These are phyloP conservation scores for Cornus controversa DNA, from an alignment of 148 eudicot genomes.

Conservation along the genomic window DNA sequence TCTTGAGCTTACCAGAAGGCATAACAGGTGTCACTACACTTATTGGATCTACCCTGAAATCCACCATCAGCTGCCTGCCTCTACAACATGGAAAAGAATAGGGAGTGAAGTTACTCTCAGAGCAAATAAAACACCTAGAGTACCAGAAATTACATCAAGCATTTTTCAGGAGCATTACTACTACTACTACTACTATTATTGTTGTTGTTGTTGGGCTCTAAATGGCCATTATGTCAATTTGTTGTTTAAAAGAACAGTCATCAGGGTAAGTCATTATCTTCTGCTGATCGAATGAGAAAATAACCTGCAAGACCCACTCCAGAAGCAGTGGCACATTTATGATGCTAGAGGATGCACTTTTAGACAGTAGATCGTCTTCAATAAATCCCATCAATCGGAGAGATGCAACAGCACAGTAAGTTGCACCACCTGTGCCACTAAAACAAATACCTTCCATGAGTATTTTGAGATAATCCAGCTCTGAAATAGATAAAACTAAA, in stretches of 20 bases:
- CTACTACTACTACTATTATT: too few relatives aligned
- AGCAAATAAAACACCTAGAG: background rate
- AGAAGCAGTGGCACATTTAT: slow-evolving; percentile 70
- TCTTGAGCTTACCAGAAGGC: slow-evolving; percentile 72
- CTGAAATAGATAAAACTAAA: background rate
- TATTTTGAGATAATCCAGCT: background rate
- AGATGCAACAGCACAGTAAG: slow-evolving; percentile 94
- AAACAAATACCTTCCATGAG: slow-evolving; percentile 32
- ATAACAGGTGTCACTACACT: slow-evolving; percentile 83
- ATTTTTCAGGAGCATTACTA: background rate
- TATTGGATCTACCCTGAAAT: slow-evolving; percentile 79
- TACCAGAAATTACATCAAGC: background rate
- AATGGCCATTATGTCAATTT: background rate
- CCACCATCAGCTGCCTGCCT: slow-evolving; percentile 91
- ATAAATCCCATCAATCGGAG: slow-evolving; percentile 87
- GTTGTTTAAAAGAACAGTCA: background rate
- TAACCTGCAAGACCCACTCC: slow-evolving; percentile 87
- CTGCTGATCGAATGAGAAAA: slow-evolving; percentile 2
- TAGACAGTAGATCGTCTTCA: slow-evolving; percentile 53
- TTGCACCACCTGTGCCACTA: slow-evolving; percentile 98
- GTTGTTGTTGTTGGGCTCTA: background rate
- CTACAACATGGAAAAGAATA: slow-evolving; percentile 33
- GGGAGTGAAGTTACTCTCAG: background rate
- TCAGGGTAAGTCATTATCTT: background rate
- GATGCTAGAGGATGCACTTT: slow-evolving; percentile 36